A percentile compares a stretch with the other conserved stretches of the same genome.
Evolutionary conservation across 495 filamentous ascomycete species (phyloP).

Genomic region (Hypoxylon lienhwacheense): DNA sequence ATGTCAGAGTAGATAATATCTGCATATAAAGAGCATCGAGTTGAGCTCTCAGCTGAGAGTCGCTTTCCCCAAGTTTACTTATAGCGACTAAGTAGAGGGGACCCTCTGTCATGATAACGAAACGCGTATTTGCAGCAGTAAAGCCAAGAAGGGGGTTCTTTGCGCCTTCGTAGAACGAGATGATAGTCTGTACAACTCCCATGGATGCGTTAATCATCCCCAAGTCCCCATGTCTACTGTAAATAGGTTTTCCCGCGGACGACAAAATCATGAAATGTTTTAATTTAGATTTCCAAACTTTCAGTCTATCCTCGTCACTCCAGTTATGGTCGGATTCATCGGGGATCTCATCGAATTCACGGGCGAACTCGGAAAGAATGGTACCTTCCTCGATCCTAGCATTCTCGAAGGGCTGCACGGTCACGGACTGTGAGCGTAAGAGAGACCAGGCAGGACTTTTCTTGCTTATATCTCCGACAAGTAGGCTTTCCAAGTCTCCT

Average conservation of each 20-base stretch:
- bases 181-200: slow-evolving; percentile 96
- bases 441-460: slow-evolving; percentile 64
- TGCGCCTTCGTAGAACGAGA: slow-evolving; percentile 88
- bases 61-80: slow-evolving; percentile 86
- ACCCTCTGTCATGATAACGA: slow-evolving; percentile 80
- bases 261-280: slow-evolving; percentile 98
- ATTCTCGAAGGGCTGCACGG: slow-evolving; percentile 59
- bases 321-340: slow-evolving; percentile 64
- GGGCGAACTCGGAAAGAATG: slow-evolving; percentile 63
- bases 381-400: slow-evolving; percentile 52
- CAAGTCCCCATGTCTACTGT: slow-evolving; percentile 89
- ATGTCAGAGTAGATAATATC: slow-evolving; percentile 90
- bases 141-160: slow-evolving; percentile 78
- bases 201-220: slow-evolving; percentile 87
- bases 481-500: slow-evolving; percentile 78
- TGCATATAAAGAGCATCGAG: slow-evolving; percentile 97
- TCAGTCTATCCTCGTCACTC: slow-evolving; percentile 62
- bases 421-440: slow-evolving; percentile 59
- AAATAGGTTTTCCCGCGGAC: slow-evolving; percentile 97
- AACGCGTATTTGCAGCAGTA: slow-evolving; percentile 77
- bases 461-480: slow-evolving; percentile 65
- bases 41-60: slow-evolving; percentile 80
- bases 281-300: slow-evolving; percentile 79
- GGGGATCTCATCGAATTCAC: slow-evolving; percentile 78
- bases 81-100: slow-evolving; percentile 93